Percentiles rank a stretch among this genome's conserved stretches.
Evolutionary conservation across 352 stramenopile species (phyloP).

Genomic region (Pythium insidiosum): DNA sequence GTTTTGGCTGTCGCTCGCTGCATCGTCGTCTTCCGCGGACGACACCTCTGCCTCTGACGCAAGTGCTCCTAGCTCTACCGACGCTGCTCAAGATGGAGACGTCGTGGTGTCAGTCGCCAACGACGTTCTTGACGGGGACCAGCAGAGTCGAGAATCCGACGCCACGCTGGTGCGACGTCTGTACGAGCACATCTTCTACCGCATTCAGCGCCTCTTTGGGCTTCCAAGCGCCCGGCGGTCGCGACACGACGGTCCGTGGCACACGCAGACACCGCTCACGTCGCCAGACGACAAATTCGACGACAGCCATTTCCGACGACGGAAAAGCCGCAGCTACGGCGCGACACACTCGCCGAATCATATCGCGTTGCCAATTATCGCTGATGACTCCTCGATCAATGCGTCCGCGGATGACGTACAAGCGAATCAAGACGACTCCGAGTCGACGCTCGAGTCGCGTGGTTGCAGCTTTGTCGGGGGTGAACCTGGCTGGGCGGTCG

Average conservation of each 20-base stretch:
- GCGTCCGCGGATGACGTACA: neutral
- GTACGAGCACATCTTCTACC: slow-evolving; percentile 38
- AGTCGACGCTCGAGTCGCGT: neutral
- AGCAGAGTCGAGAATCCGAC: too few species aligned
- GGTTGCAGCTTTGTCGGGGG: slow-evolving; percentile 4
- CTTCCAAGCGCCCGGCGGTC: slow-evolving; percentile 1
- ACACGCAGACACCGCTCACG: slow-evolving; percentile 60
- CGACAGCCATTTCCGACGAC: slow-evolving; percentile 19
- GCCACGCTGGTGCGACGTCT: slow-evolving; percentile 31
- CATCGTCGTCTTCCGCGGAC: neutral
- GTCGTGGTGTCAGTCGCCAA: too few species aligned
- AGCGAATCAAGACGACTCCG: neutral
- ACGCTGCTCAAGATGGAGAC: neutral
- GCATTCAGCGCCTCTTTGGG: slow-evolving; percentile 42
- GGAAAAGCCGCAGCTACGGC: slow-evolving; percentile 3
- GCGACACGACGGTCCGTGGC: neutral
- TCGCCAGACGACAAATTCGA: slow-evolving; percentile 44
- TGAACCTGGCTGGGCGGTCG: slow-evolving; percentile 67
- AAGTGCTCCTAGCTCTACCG: neutral
- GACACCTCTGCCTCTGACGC: neutral
- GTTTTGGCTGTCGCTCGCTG: slow-evolving; percentile 50
- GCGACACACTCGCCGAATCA: slow-evolving; percentile 1
- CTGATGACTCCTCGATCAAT: neutral
- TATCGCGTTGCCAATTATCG: neutral
- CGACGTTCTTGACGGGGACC: too few species aligned